Percentiles rank a stretch among this genome's conserved stretches.
phyloP scores from a whole-genome alignment of 2,329 filamentous ascomycete genomes.

The Stagonosporopsis vannaccii region DNA sequence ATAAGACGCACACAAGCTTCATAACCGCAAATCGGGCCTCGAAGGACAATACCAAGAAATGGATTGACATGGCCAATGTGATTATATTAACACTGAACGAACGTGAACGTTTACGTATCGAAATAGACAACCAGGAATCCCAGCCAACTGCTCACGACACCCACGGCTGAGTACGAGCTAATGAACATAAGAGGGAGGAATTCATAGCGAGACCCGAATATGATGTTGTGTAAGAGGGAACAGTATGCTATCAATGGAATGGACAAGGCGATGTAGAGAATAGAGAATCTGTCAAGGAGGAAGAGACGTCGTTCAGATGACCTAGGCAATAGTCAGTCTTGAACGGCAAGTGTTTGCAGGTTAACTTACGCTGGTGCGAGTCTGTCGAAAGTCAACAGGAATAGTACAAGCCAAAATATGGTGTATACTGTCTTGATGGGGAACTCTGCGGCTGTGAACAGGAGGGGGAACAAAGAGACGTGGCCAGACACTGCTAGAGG shows the following conservation, averaged over 20 bases:
- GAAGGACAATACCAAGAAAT: neutral
- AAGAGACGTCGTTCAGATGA: conserved; percentile 68
- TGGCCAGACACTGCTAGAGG: conserved; percentile 92
- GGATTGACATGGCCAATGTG: neutral
- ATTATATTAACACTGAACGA: neutral
- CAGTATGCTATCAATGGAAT: conserved; percentile 91
- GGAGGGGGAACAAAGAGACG: conserved; percentile 90
- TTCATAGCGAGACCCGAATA: conserved; percentile 84
- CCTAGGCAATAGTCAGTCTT: conserved; percentile 24
- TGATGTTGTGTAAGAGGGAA: conserved; percentile 79
- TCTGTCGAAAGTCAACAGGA: conserved; percentile 85
- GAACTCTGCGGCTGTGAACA: conserved; percentile 92
- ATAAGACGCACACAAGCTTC: neutral
- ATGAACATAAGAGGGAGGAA: conserved; percentile 97
- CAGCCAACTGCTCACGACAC: conserved; percentile 95
- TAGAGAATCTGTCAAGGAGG: conserved; percentile 86
- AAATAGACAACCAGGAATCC: conserved; percentile 95
- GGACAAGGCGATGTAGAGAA: conserved; percentile 86
- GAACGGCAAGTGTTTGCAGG: neutral
- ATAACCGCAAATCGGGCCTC: neutral
- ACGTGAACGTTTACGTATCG: conserved; percentile 30
- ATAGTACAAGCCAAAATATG: conserved; percentile 86
- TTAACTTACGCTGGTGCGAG: conserved; percentile 75
- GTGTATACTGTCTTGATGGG: conserved; percentile 95
- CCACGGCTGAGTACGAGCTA: conserved; percentile 90